These are phyloP conservation scores for Serendipita sp. DNA, from an alignment of 768 basidiomycete genomes.

Conservation along the genomic window DNA sequence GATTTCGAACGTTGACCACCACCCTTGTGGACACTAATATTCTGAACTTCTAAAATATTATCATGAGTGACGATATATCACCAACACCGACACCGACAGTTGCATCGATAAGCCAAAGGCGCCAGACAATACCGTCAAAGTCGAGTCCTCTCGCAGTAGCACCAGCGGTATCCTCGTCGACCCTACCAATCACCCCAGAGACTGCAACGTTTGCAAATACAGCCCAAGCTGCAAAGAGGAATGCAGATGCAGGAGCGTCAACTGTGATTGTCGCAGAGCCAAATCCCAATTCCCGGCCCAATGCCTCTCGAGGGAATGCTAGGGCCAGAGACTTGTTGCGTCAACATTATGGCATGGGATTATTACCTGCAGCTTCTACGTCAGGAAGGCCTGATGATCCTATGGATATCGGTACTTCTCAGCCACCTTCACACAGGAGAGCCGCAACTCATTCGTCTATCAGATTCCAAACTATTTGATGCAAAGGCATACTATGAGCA, in stretches of 20 bases:
- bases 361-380: constrained; percentile 51
- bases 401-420: constrained; percentile 53
- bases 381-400: constrained; percentile 49
- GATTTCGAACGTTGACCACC: background rate
- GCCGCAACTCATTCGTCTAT: constrained; percentile 5
- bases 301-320: constrained; percentile 26
- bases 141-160: background rate
- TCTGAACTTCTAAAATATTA: background rate
- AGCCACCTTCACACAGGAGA: background rate
- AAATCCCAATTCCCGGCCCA: constrained; percentile 16
- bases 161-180: background rate
- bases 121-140: background rate
- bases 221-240: background rate
- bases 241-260: background rate
- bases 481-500: constrained; percentile 75
- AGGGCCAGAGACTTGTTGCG: constrained; percentile 62
- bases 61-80: background rate
- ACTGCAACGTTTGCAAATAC: constrained; percentile 2
- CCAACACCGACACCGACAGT: background rate
- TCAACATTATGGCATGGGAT: constrained; percentile 74
- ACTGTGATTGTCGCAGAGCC: background rate
- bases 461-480: constrained; percentile 72
- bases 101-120: background rate
- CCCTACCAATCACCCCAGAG: background rate
- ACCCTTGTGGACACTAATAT: background rate